Conservation (phyloP, 225 moss, liverwort and hornwort genomes). For the Thuidium tamariscinum region DNA sequence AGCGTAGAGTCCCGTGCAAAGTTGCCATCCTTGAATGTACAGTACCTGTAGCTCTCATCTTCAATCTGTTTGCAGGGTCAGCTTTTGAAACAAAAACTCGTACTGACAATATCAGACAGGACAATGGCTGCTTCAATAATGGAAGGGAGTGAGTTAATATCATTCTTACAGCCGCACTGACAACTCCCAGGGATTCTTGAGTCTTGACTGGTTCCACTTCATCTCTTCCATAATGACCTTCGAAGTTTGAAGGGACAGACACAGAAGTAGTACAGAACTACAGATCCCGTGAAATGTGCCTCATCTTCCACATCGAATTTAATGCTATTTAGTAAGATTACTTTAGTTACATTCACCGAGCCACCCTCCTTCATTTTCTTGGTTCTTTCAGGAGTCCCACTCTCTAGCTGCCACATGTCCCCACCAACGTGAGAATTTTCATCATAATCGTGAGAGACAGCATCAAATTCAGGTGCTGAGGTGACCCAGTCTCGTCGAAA, state of each 20-base stretch:
- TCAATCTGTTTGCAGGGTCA: neutral
- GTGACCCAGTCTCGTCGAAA: neutral
- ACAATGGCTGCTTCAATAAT: constrained; percentile 3
- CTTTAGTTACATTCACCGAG: neutral
- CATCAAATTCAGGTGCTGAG: neutral
- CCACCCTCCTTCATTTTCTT: neutral
- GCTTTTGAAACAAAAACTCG: neutral
- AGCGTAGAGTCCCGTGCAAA: neutral
- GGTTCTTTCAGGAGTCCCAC: too few species aligned
- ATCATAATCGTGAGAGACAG: neutral
- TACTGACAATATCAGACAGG: neutral
- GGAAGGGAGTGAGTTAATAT: neutral
- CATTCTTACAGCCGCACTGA: neutral
- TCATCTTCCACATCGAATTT: neutral
- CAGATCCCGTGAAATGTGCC: neutral
- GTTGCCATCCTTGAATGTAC: neutral
- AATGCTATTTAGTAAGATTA: neutral
- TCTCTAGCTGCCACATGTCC: neutral
- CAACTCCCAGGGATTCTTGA: neutral
- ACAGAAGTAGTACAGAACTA: neutral
- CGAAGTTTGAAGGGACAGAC: neutral
- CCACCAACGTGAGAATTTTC: neutral
- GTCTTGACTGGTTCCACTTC: neutral
- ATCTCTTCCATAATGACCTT: neutral
- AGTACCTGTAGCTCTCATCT: neutral